Conservation (phyloP, 106 monocot species). For the Dendrobium officinale region DNA sequence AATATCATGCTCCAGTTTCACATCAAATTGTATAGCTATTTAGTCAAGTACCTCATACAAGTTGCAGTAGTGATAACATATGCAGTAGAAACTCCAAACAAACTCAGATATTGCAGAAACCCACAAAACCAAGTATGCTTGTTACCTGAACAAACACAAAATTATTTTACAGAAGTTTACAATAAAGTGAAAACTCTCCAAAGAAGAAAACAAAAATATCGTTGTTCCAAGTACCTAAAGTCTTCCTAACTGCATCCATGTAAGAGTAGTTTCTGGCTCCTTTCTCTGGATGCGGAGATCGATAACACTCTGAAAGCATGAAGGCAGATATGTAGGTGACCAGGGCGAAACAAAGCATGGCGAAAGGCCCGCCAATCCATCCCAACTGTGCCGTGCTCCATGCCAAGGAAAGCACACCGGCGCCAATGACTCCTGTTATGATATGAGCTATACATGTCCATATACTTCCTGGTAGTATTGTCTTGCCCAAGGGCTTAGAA, state of each 20-base stretch:
- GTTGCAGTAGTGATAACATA: conserved; percentile 55
- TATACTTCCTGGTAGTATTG: conserved; percentile 15
- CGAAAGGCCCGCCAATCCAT: conserved; percentile 46
- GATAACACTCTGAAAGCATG: conserved; percentile 17
- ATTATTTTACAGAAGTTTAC: conserved; percentile 5
- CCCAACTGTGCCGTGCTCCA: conserved; percentile 70
- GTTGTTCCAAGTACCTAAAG: conserved; percentile 7
- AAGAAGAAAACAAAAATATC: not conserved
- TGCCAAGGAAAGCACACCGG: conserved; percentile 70
- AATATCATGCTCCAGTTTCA: not conserved
- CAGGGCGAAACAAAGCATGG: conserved; percentile 59
- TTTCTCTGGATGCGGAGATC: conserved; percentile 12
- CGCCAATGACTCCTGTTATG: conserved; percentile 71
- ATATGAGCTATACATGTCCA: conserved; percentile 51
- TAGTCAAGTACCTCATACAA: conserved; percentile 38
- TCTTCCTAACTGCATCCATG: conserved; percentile 18
- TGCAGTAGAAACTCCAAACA: conserved; percentile 44
- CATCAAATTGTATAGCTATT: not conserved
- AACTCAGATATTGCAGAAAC: conserved; percentile 40
- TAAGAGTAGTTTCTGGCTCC: conserved; percentile 18
- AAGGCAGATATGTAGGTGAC: conserved; percentile 24
- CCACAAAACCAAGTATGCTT: conserved; percentile 44
- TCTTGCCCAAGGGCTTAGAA: not conserved
- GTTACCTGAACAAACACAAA: conserved; percentile 34
- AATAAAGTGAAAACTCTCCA: not conserved